Conservation (phyloP, 192 early-diverging fungal genomes). For the Coemansia sp. region DNA sequence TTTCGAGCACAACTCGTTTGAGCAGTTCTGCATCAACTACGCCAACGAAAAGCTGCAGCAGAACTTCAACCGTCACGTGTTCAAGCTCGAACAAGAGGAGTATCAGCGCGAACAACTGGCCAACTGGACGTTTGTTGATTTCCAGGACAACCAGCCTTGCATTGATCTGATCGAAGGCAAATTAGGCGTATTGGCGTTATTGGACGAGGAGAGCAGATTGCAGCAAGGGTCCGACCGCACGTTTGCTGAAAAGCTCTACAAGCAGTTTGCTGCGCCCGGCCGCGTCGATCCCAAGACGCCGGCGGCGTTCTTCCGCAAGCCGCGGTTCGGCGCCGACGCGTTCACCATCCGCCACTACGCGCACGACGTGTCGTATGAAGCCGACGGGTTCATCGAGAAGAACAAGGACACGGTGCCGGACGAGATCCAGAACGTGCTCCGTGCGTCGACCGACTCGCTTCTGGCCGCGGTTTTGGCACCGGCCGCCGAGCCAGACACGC, state of each 20-base stretch:
- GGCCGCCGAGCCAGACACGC: neutral
- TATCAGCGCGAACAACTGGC: constrained; percentile 91
- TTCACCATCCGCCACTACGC: constrained; percentile 98
- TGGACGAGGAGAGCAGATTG: constrained; percentile 91
- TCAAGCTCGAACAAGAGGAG: constrained; percentile 99
- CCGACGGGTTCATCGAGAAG: constrained; percentile 96
- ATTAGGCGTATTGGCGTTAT: constrained; percentile 87
- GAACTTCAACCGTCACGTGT: constrained; percentile 98
- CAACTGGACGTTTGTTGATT: constrained; percentile 98
- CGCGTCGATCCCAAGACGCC: constrained; percentile 21
- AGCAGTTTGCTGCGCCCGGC: constrained; percentile 61
- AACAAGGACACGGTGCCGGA: constrained; percentile 98
- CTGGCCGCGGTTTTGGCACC: constrained; percentile 71
- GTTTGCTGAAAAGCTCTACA: constrained; percentile 89
- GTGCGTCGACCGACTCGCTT: constrained; percentile 76
- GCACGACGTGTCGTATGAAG: constrained; percentile 89
- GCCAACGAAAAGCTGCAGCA: constrained; percentile 99
- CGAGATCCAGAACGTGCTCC: constrained; percentile 80
- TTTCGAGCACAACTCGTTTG: constrained; percentile 99
- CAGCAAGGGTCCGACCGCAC: constrained; percentile 85
- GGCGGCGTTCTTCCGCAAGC: constrained; percentile 75
- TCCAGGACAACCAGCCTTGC: constrained; percentile 98
- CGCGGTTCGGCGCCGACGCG: constrained; percentile 80
- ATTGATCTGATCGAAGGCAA: constrained; percentile 98
- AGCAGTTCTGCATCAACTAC: constrained; percentile 99